Evolutionary conservation across 2,329 filamentous ascomycete species (phyloP), one percentile per base, ranked within the genome.

Genomic region (Ascochyta koolunga): DNA sequence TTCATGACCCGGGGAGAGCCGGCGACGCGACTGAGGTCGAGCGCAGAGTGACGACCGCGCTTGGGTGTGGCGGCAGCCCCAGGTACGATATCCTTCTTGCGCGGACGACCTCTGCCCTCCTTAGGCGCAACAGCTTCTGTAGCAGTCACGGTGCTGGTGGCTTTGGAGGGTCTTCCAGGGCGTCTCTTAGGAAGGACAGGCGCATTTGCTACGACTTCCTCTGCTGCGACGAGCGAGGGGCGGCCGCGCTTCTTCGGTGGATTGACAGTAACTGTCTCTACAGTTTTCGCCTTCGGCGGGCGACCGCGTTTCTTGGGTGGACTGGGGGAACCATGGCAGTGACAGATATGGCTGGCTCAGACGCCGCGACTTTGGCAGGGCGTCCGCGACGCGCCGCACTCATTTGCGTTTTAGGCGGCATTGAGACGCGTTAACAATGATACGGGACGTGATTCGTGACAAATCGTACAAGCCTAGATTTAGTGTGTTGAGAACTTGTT

Each of bases 1-100:
- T 70, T 69, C 37, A 49, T 45, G 42, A 69, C 56, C 39, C 66
- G 66, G 21, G 65, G n/a, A 2, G 67, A 53, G 38, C 60, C 62
- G 19, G 50, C 57, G 18, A 65, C 64, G 32, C 58, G 55, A 32
- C 56, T 50, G 38, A 65, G 58, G 11, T 61, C 21, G 27, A 58
- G 32, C 9, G 56, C 36, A n/a, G 55, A 50, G 37, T 55, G 60
- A 35, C 60, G 57, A 18, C 53, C 49, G 21, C 57, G 57, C 39
- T 58, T 60, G 13, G 61, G 33, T 19, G 46, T 48, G 16, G 37
- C 43, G 16, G 38, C 31, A 38, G 44, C 36, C 35, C 32, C 44
- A 43, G 27, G n/a, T 5, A 31, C 41, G 18, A 37, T 46, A 16
- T 42, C 41, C 25, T 50, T 18, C 49, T 59, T 64, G 40, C 36